Evolutionary conservation across 495 filamentous ascomycete genomes (phyloP), one percentile per base, ranked within the genome.

Genomic region (Tuber borchii): DNA sequence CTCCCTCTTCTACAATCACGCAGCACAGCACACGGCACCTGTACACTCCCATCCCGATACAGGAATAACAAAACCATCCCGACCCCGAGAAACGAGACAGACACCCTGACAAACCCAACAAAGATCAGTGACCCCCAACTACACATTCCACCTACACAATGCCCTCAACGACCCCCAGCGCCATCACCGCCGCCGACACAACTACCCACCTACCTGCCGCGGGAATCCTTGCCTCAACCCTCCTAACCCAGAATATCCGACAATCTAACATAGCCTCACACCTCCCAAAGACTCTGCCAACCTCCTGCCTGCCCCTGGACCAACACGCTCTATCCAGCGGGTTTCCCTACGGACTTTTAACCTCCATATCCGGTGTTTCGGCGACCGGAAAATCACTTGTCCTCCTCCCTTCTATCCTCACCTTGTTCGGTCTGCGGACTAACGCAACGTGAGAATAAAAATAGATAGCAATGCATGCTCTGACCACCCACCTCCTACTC

Each of bases 391-490:
- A 77, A 48, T 69, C 77, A 51, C 74, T 79, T 69, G 69, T 77
- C 26, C 14, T 46, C 71, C 31, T 37, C 51, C 26, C 26, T 45
- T 14, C 8, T 34, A 34, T 34, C 56, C 31, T 26, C 56, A 16
- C 22, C 14, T 16, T 1, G 56, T 65, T 34, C 26, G 56, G 14
- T 14, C 56, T 2, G 14, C 12, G 26, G 31, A 65, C 56, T 65
- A n/a, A 65, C 16, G 14, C 3, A 65, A 19, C 31, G 3, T 34
- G 56, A 34, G 56, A 31, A 14, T 42, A 40, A 43, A 39, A 79
- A 71, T 48, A 83, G 81, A 71, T 83, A 71, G 80, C 82, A 37
- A 75, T 83, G 75, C 82, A 83, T 37, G 71, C 78, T 22, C 75
- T 83, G 20, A 61, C 73, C 20, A 79, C 82, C 10, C 80, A 83